Conservation (phyloP, 148 eudicot genomes). For the Rhododendron vialii region DNA sequence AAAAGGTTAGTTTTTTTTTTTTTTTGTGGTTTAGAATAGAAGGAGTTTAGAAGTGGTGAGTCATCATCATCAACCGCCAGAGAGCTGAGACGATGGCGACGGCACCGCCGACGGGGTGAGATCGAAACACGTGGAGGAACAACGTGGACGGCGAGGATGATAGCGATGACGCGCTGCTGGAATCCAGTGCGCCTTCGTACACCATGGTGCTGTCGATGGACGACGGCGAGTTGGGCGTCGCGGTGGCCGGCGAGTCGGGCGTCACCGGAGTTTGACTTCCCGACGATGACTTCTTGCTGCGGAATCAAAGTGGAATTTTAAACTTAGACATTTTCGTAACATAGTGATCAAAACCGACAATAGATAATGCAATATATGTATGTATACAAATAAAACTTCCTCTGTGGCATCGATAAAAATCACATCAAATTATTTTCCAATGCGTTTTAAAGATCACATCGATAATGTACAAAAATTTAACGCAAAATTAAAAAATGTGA, state of each 20-base stretch:
- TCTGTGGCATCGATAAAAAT: too few species aligned
- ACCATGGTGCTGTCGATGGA: slow-evolving; percentile 44
- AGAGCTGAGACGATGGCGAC: slow-evolving; percentile 31
- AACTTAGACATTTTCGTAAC: neutral
- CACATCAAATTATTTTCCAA: too few species aligned
- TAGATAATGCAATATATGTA: neutral
- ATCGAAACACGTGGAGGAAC: slow-evolving; percentile 20
- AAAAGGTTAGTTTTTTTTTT: neutral
- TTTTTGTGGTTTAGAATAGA: slow-evolving; percentile 9
- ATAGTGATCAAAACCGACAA: neutral
- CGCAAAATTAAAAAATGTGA: too few species aligned
- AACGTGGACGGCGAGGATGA: slow-evolving; percentile 29
- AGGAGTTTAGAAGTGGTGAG: slow-evolving; percentile 24
- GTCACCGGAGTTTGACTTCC: slow-evolving; percentile 22
- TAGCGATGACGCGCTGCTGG: slow-evolving; percentile 15
- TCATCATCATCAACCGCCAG: slow-evolving; percentile 25
- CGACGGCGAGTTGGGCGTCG: slow-evolving; percentile 12
- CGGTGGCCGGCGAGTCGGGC: slow-evolving; percentile 8
- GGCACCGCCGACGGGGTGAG: slow-evolving; percentile 27
- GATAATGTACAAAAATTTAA: too few species aligned
- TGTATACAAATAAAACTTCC: too few species aligned
- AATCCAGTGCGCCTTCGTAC: slow-evolving; percentile 47
- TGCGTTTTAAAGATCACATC: too few species aligned
- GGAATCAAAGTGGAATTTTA: neutral
- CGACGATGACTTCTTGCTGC: slow-evolving; percentile 61